Evolutionary conservation across 345 rosid genomes (phyloP), one percentile per base, ranked within the genome.

Genomic region (Luvunga scandens): DNA sequence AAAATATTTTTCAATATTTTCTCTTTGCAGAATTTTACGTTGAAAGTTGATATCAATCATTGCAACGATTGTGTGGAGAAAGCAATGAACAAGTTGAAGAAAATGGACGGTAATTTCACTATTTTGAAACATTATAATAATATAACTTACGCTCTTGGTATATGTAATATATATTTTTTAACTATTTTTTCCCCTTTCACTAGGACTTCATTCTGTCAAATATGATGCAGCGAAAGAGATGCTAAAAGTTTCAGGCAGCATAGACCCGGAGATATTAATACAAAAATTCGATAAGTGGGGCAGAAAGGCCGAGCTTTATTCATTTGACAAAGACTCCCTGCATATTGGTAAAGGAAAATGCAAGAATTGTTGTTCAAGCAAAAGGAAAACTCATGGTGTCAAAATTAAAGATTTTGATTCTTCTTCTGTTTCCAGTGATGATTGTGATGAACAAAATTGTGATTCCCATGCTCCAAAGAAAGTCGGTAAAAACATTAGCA

Each of bases 271-370:
- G 12, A 16, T 28, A 33, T 28, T 63, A 9, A 21, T 75, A 28
- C 22, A 62, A 9, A 74, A 74, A 59, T 74, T 74, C 48, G 69
- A 22, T 19, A 34, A 19, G 38, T 75, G 70, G 61, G 77, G 77
- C 30, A 75, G 36, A 75, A 48, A 42, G 22, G 70, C 77, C 21
- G 61, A 75, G 45, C 77, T 75, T 30, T 48, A 39, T 60, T 75
- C 60, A 21, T 62, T 75, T 12, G 22, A 75, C 5, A 75, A 18
- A 14, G 36, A 50, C 38, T 28, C 60, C 24, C 19, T 4, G 73
- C 34, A 70, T 4, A 28, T 27, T 14, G 25, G 14, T 9, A 21
- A 18, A 18, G 77, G 9, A 2, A 36, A 34, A 72, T 13, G 48
- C 75, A 72, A 36, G 7, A 27, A 25, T 21, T 21, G 50, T 36